Conservation (phyloP, 345 rosid species). For the Geranium brycei region DNA sequence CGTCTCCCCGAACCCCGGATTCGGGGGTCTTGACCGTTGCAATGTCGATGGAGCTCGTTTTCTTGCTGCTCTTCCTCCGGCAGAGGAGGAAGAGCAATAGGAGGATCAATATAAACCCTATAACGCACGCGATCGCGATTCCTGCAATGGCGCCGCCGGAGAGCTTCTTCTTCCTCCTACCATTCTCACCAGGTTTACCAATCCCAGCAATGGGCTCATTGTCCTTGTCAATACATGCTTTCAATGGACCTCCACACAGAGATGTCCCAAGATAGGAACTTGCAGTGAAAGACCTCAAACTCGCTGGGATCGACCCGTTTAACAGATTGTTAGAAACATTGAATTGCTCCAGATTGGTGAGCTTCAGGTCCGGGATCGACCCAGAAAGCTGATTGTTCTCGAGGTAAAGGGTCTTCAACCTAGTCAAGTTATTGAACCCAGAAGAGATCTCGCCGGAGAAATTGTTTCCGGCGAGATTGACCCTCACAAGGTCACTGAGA, state of each 20-base stretch:
- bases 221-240: conserved; percentile 15
- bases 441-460: conserved; percentile 22
- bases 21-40: conserved; percentile 50
- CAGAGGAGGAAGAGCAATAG: conserved; percentile 43
- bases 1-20: conserved; percentile 38
- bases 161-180: conserved; percentile 38
- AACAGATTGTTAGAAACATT: conserved; percentile 66
- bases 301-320: conserved; percentile 66
- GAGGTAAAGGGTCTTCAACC: conserved; percentile 21
- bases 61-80: conserved; percentile 40
- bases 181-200: conserved; percentile 11
- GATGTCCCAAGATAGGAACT: conserved; percentile 59
- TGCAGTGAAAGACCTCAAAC: conserved; percentile 27
- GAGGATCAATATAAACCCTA: conserved; percentile 39
- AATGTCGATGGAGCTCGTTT: conserved; percentile 50
- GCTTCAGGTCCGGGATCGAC: conserved; percentile 19
- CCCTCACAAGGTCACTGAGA: conserved; percentile 20
- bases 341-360: conserved; percentile 45
- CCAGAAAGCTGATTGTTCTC: conserved; percentile 28
- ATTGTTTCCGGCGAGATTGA: conserved; percentile 25
- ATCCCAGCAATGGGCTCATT: conserved; percentile 43
- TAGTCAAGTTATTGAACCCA: conserved; percentile 16
- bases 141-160: conserved; percentile 87
- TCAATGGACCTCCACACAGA: conserved; percentile 73
- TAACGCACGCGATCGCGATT: conserved; percentile 63